Conservation (phyloP, 2,329 filamentous ascomycete species). For the Venturia carpophila region DNA sequence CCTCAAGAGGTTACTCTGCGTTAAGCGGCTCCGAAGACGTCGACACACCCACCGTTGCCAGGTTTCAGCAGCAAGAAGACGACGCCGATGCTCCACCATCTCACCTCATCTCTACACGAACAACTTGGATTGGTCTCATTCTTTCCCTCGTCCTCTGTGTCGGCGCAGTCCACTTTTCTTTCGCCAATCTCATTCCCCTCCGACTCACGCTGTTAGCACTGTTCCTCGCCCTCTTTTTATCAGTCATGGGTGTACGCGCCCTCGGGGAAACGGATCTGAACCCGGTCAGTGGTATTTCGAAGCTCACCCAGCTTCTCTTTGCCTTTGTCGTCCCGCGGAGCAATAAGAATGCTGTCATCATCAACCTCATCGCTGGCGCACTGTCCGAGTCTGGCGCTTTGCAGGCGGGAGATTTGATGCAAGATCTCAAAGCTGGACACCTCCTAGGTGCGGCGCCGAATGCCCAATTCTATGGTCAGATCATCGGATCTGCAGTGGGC, state of each 20-base stretch:
- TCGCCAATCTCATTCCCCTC: conserved; percentile 73
- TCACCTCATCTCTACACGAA: conserved; percentile 66
- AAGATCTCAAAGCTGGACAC: conserved; percentile 95
- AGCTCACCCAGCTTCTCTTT: conserved; percentile 92
- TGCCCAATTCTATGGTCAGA: conserved; percentile 93
- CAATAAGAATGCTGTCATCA: conserved; percentile 78
- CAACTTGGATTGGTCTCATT: conserved; percentile 66
- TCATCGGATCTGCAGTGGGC: conserved; percentile 80
- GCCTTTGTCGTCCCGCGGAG: conserved; percentile 72
- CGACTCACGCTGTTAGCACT: conserved; percentile 80
- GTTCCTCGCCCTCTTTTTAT: conserved; percentile 61
- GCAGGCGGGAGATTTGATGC: conserved; percentile 92
- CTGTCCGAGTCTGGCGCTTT: conserved; percentile 78
- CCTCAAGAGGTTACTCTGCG: conserved; percentile 10
- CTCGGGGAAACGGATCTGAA: conserved; percentile 84
- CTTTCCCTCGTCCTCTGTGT: conserved; percentile 75
- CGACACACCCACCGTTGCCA: conserved; percentile 20
- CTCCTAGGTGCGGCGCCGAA: conserved; percentile 84
- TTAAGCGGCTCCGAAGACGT: conserved; percentile 16
- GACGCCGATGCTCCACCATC: conserved; percentile 75
- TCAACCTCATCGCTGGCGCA: conserved; percentile 89
- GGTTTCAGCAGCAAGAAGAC: conserved; percentile 28
- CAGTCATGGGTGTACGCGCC: conserved; percentile 57
- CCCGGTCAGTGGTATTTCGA: conserved; percentile 92
- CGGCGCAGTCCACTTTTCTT: conserved; percentile 70